phyloP scores from a whole-genome alignment of 31 red algal genomes.

The Odonthalia washingtoniensis region DNA sequence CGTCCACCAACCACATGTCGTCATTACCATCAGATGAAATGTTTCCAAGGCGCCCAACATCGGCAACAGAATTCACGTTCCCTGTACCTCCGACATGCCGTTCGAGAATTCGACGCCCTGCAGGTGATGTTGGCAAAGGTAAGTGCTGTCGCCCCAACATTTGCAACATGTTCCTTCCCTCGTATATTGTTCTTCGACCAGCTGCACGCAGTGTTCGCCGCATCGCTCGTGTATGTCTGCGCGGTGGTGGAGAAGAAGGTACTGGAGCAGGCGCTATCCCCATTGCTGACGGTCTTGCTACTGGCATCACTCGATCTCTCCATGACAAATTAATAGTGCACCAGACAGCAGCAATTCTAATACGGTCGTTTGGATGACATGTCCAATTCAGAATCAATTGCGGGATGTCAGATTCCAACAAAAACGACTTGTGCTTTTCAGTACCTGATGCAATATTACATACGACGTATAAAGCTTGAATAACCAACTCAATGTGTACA shows the following conservation, averaged over 20 bases:
- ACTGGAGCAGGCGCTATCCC: too few relatives aligned
- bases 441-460: constrained; percentile 79
- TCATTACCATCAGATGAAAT: background rate
- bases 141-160: constrained; percentile 58
- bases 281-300: too few relatives aligned
- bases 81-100: constrained; percentile 20
- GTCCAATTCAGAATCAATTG: constrained; percentile 66
- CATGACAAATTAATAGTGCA: constrained; percentile 72
- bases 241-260: too few relatives aligned
- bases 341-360: constrained; percentile 70
- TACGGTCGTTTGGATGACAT: constrained; percentile 54
- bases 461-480: constrained; percentile 72
- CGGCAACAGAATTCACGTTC: background rate
- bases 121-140: constrained; percentile 53
- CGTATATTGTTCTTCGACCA: background rate
- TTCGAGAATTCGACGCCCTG: constrained; percentile 43
- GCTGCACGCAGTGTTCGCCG: background rate
- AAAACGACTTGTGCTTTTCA: constrained; percentile 62
- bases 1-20: background rate
- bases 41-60: background rate
- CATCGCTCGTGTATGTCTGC: constrained; percentile 12
- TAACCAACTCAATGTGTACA: constrained; percentile 51
- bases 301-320: constrained; percentile 29
- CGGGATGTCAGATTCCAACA: constrained; percentile 67
- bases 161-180: constrained; percentile 29